phyloP scores from a whole-genome alignment of 2,329 filamentous ascomycete species.

The Penicillium janthinellum region DNA sequence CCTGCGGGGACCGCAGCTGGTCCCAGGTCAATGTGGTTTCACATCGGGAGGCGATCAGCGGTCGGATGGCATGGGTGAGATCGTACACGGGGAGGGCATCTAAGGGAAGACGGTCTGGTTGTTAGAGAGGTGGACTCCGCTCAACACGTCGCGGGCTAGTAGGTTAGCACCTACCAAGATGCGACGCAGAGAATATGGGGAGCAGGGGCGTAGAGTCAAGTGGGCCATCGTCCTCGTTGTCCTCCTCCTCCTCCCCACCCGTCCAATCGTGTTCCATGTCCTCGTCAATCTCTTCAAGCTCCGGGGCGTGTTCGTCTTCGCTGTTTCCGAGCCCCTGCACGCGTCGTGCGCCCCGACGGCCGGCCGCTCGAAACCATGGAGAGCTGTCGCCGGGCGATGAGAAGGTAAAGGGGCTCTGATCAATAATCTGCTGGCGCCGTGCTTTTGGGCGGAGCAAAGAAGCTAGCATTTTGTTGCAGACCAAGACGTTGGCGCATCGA shows the following conservation, averaged over 20 bases:
- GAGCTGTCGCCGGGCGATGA: conserved; percentile 17
- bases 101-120: conserved; percentile 37
- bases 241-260: conserved; percentile 37
- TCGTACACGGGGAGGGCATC: conserved; percentile 87
- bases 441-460: conserved; percentile 26
- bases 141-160: background rate
- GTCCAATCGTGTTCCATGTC: conserved; percentile 39
- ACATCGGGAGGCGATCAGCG: conserved; percentile 79
- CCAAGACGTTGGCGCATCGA: conserved; percentile 2
- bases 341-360: conserved; percentile 14
- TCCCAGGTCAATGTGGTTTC: conserved; percentile 95
- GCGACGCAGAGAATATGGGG: conserved; percentile 77
- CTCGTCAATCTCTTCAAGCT: conserved; percentile 39
- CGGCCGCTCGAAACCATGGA: conserved; percentile 18
- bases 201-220: conserved; percentile 58
- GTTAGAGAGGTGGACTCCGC: conserved; percentile 1
- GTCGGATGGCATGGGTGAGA: conserved; percentile 85
- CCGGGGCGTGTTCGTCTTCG: conserved; percentile 20
- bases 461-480: conserved; percentile 21
- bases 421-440: conserved; percentile 18
- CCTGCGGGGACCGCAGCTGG: conserved; percentile 89
- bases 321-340: conserved; percentile 11
- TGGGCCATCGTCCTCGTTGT: conserved; percentile 48
- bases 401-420: conserved; percentile 21
- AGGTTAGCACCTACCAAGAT: conserved; percentile 62